A percentile compares a stretch with the other conserved stretches of the same genome.
These are phyloP conservation scores for Oemleria cerasiformis DNA, from an alignment of 306 rosid genomes.

Conservation along the genomic window DNA sequence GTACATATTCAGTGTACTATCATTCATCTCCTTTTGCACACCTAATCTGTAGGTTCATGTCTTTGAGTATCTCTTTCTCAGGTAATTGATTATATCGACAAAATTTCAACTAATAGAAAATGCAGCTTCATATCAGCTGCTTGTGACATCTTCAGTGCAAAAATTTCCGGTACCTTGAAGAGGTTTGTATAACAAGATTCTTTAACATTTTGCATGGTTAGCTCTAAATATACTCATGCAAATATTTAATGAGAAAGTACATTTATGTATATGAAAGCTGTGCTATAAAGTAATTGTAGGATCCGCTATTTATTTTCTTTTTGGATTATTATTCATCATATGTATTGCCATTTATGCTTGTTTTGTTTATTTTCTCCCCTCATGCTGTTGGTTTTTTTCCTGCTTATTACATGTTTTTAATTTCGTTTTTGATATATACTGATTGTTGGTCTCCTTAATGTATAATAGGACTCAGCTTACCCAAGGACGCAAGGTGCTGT, in stretches of 20 bases:
- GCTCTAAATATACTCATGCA: not conserved
- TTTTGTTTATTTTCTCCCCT: not conserved
- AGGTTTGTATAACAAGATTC: conserved; percentile 42
- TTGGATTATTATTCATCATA: not conserved
- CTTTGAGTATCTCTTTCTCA: conserved; percentile 29
- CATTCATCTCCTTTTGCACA: conserved; percentile 15
- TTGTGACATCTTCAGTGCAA: conserved; percentile 69
- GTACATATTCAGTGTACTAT: conserved; percentile 27
- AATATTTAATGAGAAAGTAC: no score
- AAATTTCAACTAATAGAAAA: conserved; percentile 68
- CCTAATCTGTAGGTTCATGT: conserved; percentile 12
- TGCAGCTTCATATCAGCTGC: conserved; percentile 80
- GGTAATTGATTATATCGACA: conserved; percentile 81
- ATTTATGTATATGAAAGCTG: not conserved
- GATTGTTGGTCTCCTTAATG: conserved; percentile 30
- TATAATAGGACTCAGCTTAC: conserved; percentile 73
- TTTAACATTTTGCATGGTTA: not conserved
- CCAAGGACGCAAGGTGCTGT: conserved; percentile 81
- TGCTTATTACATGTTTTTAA: not conserved
- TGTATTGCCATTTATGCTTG: not conserved
- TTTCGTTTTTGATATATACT: conserved; percentile 3
- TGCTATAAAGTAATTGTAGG: not conserved
- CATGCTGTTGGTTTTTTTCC: not conserved
- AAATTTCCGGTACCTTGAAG: conserved; percentile 87
- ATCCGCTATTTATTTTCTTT: not conserved